Base-by-base conservation (phyloP, 768 basidiomycete species). In the Cyclocybe aegerita region DNA sequence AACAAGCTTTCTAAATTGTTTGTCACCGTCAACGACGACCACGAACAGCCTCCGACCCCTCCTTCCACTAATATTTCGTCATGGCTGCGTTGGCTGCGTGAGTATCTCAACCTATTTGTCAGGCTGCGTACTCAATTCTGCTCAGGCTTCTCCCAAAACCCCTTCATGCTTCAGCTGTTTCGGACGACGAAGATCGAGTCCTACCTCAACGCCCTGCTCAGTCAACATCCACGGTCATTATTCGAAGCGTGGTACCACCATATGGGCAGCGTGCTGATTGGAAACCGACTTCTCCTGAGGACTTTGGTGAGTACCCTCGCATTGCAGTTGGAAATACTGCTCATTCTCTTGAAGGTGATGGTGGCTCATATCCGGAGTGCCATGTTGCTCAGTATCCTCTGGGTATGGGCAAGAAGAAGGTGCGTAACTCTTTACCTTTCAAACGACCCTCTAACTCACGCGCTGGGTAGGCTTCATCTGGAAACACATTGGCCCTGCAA, bases 331-430 rank as follows among this genome's bases (percentile, higher is more conserved):
- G 44, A 50, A 37, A 54, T 38, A 29, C 53, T 14, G 4, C 35
- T 53, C 39, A 40, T 37, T 48, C 23, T 42, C 54, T 16, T 44
- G 39, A 59, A 89, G 87, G 84, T 50, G 87, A 92, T 62, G 91
- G 93, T 56, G 93, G 92, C 58, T 77, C 93, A 49, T 92, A 86
- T 70, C 93, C 93, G 4, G 93, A 99, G 74, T 98, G 95, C 68
- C 93, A 95, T 78, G 74, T 96, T 46, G 97, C 97, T 5, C 96
- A 99, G 67, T 99, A 97, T 73, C 96, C 96, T 9, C 68, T 98
- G 54, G 92, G 93, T 49, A 86, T 99, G 80, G 96, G 96, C 49
- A 82, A 83, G 71, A 97, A 97, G 81, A 95, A 95, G 83, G 93
- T 87, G 46, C 55, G 83, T 64, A 11, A 29, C 41, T 8, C 43